Evolutionary conservation across 192 early-diverging fungal genomes (phyloP), one percentile per base, ranked within the genome.

Genomic region (Backusella psychrophila): DNA sequence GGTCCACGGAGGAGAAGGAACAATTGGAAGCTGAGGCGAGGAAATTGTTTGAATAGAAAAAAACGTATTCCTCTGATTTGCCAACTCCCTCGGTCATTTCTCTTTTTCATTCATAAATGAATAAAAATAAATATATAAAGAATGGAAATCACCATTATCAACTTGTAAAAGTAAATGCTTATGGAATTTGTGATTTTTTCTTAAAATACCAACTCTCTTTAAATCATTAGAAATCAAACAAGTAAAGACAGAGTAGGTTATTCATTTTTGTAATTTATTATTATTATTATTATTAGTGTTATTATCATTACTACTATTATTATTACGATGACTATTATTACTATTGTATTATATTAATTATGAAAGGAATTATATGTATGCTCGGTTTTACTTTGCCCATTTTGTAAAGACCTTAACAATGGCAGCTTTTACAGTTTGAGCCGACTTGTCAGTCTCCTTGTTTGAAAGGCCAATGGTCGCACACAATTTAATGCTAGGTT

Each of bases 361-460:
- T 68, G 35, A 35, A 33, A 68, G 5, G 1, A 19, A 33, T 17
- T 1, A 35, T 68, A 68, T 68, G 35, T 3, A 33, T 33, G 33
- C 33, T 17, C 19, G 6, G 4, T 19, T 33, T 49, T 73, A 74
- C 29, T 78, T 78, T 73, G 71, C 33, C 82, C 82, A 85, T 59
- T 77, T 81, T 52, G 77, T 49, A 59, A 90, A 79, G 31, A 85
- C 87, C 72, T 92, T 87, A 69, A 34, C 73, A 67, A 94, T 87
- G 11, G 94, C 93, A 69, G 90, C 89, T 75, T 91, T 91, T 69
- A 97, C 86, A 21, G 90, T 88, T 52, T 85, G 80, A 6, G 93
- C 95, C 6, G 92, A 92, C 81, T 92, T 95, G 78, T 96, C 96
- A 34, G 89, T 88, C 71, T 98, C 97, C 82, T 95, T 94, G 79